These are phyloP conservation scores for Phoenix dactylifera DNA, from an alignment of 176 grass and related monocot genomes.

Conservation along the genomic window DNA sequence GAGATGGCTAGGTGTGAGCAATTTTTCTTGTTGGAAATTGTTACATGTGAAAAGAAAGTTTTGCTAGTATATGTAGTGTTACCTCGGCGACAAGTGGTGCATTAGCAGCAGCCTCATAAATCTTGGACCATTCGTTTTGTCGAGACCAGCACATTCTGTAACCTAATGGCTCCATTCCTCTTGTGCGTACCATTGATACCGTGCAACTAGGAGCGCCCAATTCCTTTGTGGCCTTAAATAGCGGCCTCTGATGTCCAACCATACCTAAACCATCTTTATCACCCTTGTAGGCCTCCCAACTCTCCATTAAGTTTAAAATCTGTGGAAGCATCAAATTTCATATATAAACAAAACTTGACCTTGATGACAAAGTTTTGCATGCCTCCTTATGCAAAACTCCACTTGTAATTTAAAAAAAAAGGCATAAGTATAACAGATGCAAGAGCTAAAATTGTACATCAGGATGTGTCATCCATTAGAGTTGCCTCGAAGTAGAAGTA, in stretches of 20 bases:
- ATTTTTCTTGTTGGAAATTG: too few species aligned
- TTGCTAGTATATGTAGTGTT: background rate
- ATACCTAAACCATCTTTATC: conserved; percentile 16
- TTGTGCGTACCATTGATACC: conserved; percentile 6
- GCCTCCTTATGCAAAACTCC: too few species aligned
- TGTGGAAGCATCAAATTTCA: background rate
- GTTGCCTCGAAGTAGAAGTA: too few species aligned
- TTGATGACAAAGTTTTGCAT: too few species aligned
- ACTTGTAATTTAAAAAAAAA: too few species aligned
- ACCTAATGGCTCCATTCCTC: background rate
- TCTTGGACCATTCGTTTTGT: conserved; percentile 18
- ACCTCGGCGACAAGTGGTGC: conserved; percentile 36
- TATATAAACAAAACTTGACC: too few species aligned
- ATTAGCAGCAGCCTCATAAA: background rate
- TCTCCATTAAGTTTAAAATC: conserved; percentile 47
- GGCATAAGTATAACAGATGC: too few species aligned
- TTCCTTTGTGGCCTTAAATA: conserved; percentile 44
- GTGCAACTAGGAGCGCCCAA: conserved; percentile 32
- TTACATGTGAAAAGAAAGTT: too few species aligned
- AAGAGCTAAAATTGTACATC: too few species aligned
- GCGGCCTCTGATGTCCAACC: background rate
- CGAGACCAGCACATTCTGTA: conserved; percentile 43
- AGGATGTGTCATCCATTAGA: too few species aligned
- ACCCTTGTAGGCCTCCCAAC: conserved; percentile 50
- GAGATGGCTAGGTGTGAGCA: too few species aligned